Evolutionary conservation across 2,329 filamentous ascomycete species (phyloP), one percentile per base, ranked within the genome.

Genomic region (Alternaria arbusti): DNA sequence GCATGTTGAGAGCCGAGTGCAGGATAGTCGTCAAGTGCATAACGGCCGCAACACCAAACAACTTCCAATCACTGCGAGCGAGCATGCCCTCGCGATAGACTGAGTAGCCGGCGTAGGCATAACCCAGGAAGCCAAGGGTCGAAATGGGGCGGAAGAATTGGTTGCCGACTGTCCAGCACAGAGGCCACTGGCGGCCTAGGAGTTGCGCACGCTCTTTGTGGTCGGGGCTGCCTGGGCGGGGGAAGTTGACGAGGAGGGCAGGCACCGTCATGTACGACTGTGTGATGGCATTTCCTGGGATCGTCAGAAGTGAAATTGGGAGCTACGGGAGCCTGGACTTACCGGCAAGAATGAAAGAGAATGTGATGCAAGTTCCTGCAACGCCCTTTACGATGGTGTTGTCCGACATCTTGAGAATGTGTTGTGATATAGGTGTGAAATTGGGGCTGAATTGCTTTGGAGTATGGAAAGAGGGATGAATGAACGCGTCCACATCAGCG

Each of bases 191-290:
- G 11, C 79, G 78, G 26, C 83, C 84, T 5, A 86, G 81, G 32
- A 84, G 79, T 25, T 76, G 79, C 17, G 83, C 82, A 64, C 82
- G 80, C 7, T 78, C 74, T 4, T 77, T 74, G 68, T 84, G 81
- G 10, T 81, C 78, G 2, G 81, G 77, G 2, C 80, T 78, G 6
- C 76, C 77, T 23, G 82, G 75, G 8, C 75, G 63, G 23, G 83
- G 82, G 70, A 84, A 84, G 67, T 83, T 80, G 64, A 84, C 80
- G 13, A 86, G 77, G 40, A 85, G 76, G 5, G 82, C 83, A 6
- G 84, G 84, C 40, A 85, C 80, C 15, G 82, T 83, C 84, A 85
- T 85, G 75, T 81, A 85, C 15, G 83, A 85, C 73, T 85, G 84
- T 23, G 84, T 86, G 59, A 86, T 82, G 12, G 84, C 84, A 75